Evolutionary conservation across 2,329 filamentous ascomycete species (phyloP).

Genomic region (Pseudogymnoascus verrucosus): DNA sequence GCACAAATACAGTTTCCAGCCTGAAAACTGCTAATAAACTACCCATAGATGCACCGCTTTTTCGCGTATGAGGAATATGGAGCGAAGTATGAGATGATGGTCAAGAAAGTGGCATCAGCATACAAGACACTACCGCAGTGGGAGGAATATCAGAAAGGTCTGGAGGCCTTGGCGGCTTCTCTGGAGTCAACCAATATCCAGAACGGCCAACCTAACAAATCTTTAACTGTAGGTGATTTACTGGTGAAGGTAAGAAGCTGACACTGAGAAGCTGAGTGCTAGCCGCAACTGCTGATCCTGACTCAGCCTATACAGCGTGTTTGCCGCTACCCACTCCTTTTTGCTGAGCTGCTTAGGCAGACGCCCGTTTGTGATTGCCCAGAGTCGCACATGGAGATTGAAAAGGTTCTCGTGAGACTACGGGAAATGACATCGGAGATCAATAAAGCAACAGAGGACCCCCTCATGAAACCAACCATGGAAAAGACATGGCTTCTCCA

Average conservation of each 20-base stretch:
- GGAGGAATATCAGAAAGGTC: slow-evolving; percentile 73
- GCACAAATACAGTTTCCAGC: not conserved
- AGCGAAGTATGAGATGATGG: slow-evolving; percentile 79
- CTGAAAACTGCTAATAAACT: not conserved
- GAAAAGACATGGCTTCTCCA: slow-evolving; percentile 81
- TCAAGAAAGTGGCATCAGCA: slow-evolving; percentile 64
- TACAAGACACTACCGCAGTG: slow-evolving; percentile 64
- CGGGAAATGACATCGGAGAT: slow-evolving; percentile 71
- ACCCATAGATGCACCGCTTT: slow-evolving; percentile 64
- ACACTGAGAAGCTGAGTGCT: not conserved
- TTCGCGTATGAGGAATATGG: slow-evolving; percentile 88
- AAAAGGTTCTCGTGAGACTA: slow-evolving; percentile 62
- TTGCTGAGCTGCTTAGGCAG: slow-evolving; percentile 72
- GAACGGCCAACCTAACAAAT: slow-evolving; percentile 58
- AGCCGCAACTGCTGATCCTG: not conserved
- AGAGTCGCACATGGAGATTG: slow-evolving; percentile 70
- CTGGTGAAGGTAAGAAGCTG: slow-evolving; percentile 66
- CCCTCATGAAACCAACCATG: slow-evolving; percentile 58
- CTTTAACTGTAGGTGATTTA: slow-evolving; percentile 74
- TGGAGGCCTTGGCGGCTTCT: slow-evolving; percentile 73
- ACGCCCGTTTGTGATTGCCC: slow-evolving; percentile 83
- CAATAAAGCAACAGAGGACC: slow-evolving; percentile 76
- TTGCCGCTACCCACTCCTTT: slow-evolving; percentile 83
- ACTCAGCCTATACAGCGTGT: slow-evolving; percentile 79
- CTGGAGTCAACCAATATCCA: slow-evolving; percentile 61